Evolutionary conservation across 768 basidiomycete genomes (phyloP).

Genomic region (Tylopilus sp.): DNA sequence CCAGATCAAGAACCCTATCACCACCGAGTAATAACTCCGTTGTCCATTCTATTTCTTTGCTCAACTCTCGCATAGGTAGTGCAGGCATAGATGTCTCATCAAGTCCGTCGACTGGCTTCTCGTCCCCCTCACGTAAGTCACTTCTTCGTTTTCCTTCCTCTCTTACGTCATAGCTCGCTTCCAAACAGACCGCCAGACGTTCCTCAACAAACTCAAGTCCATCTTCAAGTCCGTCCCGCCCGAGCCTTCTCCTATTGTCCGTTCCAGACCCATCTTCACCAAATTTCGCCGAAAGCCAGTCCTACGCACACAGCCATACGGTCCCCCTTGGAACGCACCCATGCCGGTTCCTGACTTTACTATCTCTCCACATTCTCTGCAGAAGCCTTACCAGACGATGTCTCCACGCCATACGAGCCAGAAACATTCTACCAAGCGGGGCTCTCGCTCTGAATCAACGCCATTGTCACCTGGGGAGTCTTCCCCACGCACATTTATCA

Average conservation of each 20-base stretch:
- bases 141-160: neutral
- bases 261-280: slow-evolving; percentile 13
- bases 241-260: slow-evolving; percentile 2
- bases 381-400: neutral
- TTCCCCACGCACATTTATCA: slow-evolving; percentile 19
- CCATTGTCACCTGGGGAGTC: neutral
- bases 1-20: slow-evolving; percentile 17
- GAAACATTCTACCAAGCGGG: neutral
- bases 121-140: slow-evolving; percentile 3
- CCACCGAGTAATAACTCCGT: slow-evolving; percentile 9
- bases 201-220: slow-evolving; percentile 22
- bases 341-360: slow-evolving; percentile 21
- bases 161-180: neutral
- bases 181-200: slow-evolving; percentile 6
- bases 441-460: neutral
- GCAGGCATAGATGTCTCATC: too few relatives aligned
- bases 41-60: neutral
- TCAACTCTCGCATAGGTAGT: slow-evolving; percentile 1
- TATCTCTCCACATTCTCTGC: slow-evolving; percentile 1
- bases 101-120: neutral
- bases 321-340: slow-evolving; percentile 34
- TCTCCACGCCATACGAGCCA: neutral
- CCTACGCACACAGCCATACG: slow-evolving; percentile 37
- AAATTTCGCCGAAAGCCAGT: slow-evolving; percentile 24
- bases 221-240: slow-evolving; percentile 16